Evolutionary conservation across 768 basidiomycete species (phyloP), one percentile per base, ranked within the genome.

Genomic region (Amanita pseudoporphyria): DNA sequence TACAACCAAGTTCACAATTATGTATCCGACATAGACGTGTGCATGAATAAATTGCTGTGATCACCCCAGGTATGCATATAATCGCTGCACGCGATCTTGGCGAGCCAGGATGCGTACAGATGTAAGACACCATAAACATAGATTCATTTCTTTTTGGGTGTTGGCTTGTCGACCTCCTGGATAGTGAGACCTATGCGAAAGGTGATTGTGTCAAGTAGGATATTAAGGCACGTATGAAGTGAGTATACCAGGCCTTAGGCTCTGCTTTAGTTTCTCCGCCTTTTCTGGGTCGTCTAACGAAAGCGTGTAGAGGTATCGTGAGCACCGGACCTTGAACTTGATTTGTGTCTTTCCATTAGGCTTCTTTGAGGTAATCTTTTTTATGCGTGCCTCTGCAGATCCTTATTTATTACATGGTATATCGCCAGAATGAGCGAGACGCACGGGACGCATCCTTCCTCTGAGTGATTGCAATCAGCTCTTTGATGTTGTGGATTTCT

Each of bases 291-390:
- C 96, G 66, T 92, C 87, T 65, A 98, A 69, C 54, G 83, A 80
- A 56, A 98, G 81, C n/a, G 96, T 98, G 84, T 99, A 99, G 54
- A 94, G 84, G 70, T 93, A 93, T 67, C 88, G 79, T 53, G 88
- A 86, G 76, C 94, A 97, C 67, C 96, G 81, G 65, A 99, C 82
- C 80, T 99, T 99, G 83, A 98, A 97, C 74, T 98, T 99, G 64
- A 88, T 95, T 70, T 81, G 76, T 31, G 76, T 74, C 73, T 90
- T 90, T 60, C 80, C 84, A 44, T 77, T 76, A 30, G 81, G 65
- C 26, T 74, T 68, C 66, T 76, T 80, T 33, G 86, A 71, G 52
- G 79, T 74, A 54, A 84, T 85, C 77, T 94, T 96, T 77, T 97
- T 98, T 81, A 98, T 96, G 70, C 92, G 89, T 53, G 89, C 92